phyloP scores from a whole-genome alignment of 164 flowering plant species.

The Liquidambar formosana region DNA sequence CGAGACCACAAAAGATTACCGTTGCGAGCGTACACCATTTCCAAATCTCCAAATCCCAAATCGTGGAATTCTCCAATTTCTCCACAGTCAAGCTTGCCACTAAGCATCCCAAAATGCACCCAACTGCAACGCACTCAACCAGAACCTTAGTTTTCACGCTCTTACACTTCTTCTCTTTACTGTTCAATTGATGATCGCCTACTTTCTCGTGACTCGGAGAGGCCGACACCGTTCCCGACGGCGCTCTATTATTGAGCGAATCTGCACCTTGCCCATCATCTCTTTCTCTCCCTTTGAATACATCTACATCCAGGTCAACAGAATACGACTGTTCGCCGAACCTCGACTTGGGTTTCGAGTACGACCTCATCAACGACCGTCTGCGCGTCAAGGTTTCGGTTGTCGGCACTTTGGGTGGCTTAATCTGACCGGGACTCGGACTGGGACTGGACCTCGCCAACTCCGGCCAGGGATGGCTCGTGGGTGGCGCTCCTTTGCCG shows the following conservation, averaged over 20 bases:
- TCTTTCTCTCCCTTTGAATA: slow-evolving; percentile 28
- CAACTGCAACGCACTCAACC: slow-evolving; percentile 39
- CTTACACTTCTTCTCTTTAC: slow-evolving; percentile 30
- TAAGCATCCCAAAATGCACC: slow-evolving; percentile 35
- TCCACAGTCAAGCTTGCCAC: slow-evolving; percentile 41
- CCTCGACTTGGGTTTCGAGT: slow-evolving; percentile 56
- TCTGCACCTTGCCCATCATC: slow-evolving; percentile 20
- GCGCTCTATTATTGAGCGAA: slow-evolving; percentile 24
- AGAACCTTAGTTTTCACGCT: slow-evolving; percentile 35
- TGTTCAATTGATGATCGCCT: slow-evolving; percentile 24
- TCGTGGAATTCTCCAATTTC: slow-evolving; percentile 7
- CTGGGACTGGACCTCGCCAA: slow-evolving; percentile 18
- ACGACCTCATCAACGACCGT: slow-evolving; percentile 33
- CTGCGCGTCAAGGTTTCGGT: slow-evolving; percentile 24
- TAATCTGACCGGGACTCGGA: slow-evolving; percentile 27
- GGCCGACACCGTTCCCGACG: slow-evolving; percentile 11
- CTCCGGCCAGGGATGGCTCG: slow-evolving; percentile 36
- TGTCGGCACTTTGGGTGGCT: slow-evolving; percentile 50
- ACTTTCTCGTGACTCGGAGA: slow-evolving; percentile 35
- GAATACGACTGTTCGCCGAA: slow-evolving; percentile 45
- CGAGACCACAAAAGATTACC: slow-evolving; percentile 59
- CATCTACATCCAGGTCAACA: slow-evolving; percentile 29
- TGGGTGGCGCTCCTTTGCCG: slow-evolving; percentile 14
- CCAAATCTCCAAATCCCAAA: slow-evolving; percentile 58
- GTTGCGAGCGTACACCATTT: slow-evolving; percentile 55